Evolutionary conservation across 1,139 yeast genomes (phyloP).

Genomic region (Sugiyamaella neomexicana): DNA sequence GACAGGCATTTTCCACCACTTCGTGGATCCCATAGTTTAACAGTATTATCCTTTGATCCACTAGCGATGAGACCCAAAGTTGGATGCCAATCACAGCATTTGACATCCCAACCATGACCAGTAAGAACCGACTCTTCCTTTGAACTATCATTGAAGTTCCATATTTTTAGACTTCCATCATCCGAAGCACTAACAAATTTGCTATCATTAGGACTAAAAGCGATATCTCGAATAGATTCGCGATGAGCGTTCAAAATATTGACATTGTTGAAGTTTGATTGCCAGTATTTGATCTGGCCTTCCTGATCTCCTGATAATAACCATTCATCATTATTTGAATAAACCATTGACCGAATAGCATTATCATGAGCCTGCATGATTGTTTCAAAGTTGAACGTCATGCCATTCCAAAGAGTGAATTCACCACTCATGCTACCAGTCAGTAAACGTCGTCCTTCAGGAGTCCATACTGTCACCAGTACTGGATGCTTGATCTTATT

Average conservation of each 20-base stretch:
- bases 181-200: slow-evolving; percentile 92
- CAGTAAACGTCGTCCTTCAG: slow-evolving; percentile 86
- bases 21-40: slow-evolving; percentile 96
- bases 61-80: slow-evolving; percentile 62
- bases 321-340: slow-evolving; percentile 94
- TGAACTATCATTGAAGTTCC: slow-evolving; percentile 90
- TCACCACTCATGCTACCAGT: slow-evolving; percentile 95
- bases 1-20: slow-evolving; percentile 71
- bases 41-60: slow-evolving; percentile 88
- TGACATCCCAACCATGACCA: slow-evolving; percentile 99
- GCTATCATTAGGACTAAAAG: slow-evolving; percentile 86
- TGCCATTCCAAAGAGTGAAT: slow-evolving; percentile 95
- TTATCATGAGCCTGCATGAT: slow-evolving; percentile 98
- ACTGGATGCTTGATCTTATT: slow-evolving; percentile 92
- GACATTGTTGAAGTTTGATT: slow-evolving; percentile 94
- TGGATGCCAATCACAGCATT: slow-evolving; percentile 97
- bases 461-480: slow-evolving; percentile 92
- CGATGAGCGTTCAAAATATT: slow-evolving; percentile 72
- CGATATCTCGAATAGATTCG: slow-evolving; percentile 83
- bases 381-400: slow-evolving; percentile 92
- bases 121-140: slow-evolving; percentile 70
- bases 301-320: slow-evolving; percentile 89
- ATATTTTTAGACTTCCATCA: slow-evolving; percentile 82
- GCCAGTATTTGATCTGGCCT: slow-evolving; percentile 93
- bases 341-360: slow-evolving; percentile 75